These are phyloP conservation scores for Stereocaulon alpinum DNA, from an alignment of 495 filamentous ascomycete species.

Conservation along the genomic window DNA sequence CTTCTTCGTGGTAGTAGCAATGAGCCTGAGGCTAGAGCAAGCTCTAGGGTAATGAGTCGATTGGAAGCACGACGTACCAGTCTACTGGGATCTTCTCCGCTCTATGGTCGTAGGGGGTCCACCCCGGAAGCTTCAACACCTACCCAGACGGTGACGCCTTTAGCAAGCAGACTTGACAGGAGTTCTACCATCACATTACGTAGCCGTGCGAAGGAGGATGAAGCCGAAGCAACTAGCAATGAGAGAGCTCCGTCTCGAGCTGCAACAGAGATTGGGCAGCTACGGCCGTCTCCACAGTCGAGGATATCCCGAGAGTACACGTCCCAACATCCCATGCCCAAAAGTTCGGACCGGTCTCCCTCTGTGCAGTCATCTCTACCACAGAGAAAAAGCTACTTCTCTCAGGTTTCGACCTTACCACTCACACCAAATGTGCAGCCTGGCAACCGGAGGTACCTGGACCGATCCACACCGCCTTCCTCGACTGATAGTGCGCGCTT, in stretches of 20 bases:
- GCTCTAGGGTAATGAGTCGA: conserved; percentile 55
- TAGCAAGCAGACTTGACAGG: conserved; percentile 29
- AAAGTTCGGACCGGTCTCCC: conserved; percentile 34
- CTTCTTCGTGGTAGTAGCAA: conserved; percentile 33
- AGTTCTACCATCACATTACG: conserved; percentile 37
- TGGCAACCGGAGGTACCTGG: conserved; percentile 37
- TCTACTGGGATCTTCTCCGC: conserved; percentile 38
- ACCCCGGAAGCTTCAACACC: conserved; percentile 28
- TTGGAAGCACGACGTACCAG: conserved; percentile 64
- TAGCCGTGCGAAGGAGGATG: conserved; percentile 35
- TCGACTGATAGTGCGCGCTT: conserved; percentile 17
- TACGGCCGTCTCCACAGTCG: conserved; percentile 28
- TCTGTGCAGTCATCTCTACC: conserved; percentile 34
- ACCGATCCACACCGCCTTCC: conserved; percentile 19
- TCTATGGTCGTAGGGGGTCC: conserved; percentile 23
- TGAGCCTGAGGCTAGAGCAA: conserved; percentile 42
- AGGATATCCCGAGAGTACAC: conserved; percentile 38
- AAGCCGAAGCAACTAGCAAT: conserved; percentile 25
- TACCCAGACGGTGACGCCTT: conserved; percentile 23
- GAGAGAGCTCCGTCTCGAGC: conserved; percentile 31
- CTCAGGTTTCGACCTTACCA: conserved; percentile 32
- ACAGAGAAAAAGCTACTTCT: conserved; percentile 35
- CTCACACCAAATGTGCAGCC: conserved; percentile 37
- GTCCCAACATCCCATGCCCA: conserved; percentile 28
- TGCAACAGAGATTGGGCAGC: conserved; percentile 30